Conservation (phyloP, 1,284 basidiomycete genomes). For the Ustilago shanxiensis region DNA sequence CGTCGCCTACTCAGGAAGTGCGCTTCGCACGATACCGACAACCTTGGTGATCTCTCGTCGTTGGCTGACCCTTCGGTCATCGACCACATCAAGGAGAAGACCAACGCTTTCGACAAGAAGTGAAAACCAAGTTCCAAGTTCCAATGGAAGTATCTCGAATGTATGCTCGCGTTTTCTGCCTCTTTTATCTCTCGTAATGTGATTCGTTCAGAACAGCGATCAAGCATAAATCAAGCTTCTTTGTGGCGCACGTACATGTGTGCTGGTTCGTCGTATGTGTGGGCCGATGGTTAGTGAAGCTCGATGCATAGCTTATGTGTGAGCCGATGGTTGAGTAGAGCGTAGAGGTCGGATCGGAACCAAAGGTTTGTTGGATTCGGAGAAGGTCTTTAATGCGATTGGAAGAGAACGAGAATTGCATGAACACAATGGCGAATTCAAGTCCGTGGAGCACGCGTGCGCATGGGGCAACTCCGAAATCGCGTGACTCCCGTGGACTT, state of each 20-base stretch:
- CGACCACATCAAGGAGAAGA: constrained; percentile 60
- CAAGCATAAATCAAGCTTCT: background rate
- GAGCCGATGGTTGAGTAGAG: too few relatives aligned
- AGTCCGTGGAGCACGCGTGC: background rate
- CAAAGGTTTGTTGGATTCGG: too few relatives aligned
- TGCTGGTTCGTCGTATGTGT: too few relatives aligned
- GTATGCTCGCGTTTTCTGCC: background rate
- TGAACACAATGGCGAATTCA: background rate
- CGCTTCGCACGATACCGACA: constrained; percentile 90
- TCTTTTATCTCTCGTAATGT: background rate
- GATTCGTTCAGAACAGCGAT: background rate
- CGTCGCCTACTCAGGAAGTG: constrained; percentile 95
- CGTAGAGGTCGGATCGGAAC: too few relatives aligned
- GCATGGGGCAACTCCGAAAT: constrained; percentile 15
- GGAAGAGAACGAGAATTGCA: background rate
- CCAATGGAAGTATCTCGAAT: background rate
- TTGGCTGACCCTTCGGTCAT: constrained; percentile 78
- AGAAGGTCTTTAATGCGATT: background rate
- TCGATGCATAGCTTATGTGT: too few relatives aligned
- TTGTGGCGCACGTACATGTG: background rate
- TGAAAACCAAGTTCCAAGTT: background rate
- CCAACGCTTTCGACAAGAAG: constrained; percentile 51
- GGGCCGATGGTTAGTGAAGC: background rate
- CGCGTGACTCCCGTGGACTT: background rate
- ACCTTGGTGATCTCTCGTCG: constrained; percentile 87